phyloP scores from a whole-genome alignment of 2,329 filamentous ascomycete species.

The Uncinocarpus reesii region DNA sequence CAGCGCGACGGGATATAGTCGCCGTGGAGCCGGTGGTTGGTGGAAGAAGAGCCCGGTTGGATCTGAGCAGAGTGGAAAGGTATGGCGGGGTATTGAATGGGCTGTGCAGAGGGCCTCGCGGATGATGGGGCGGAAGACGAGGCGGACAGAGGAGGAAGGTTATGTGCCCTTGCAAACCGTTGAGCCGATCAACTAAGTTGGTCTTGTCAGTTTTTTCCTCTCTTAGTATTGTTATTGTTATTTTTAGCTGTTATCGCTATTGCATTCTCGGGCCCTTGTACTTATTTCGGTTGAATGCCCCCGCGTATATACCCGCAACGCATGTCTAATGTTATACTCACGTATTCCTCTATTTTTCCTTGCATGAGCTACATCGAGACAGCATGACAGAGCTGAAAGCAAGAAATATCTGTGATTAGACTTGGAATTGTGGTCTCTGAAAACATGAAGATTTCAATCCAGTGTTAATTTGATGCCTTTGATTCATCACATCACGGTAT shows the following conservation, averaged over 20 bases:
- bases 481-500: too few relatives aligned
- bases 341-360: background rate
- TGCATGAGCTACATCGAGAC: too few relatives aligned
- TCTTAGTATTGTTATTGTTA: background rate
- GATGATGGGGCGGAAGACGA: constrained; percentile 16
- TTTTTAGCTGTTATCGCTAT: background rate
- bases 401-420: too few relatives aligned
- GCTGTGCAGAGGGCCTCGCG: constrained; percentile 20
- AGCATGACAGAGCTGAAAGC: too few relatives aligned
- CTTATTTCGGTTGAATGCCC: background rate
- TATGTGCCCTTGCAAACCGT: constrained; percentile 40
- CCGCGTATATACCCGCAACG: constrained; percentile 4
- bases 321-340: background rate
- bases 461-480: too few relatives aligned
- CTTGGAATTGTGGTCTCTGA: too few relatives aligned
- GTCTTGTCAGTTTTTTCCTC: background rate
- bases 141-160: constrained; percentile 27
- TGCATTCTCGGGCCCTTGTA: background rate
- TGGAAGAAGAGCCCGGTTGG: constrained; percentile 24
- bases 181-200: constrained; percentile 27
- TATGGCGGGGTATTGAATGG: constrained; percentile 15
- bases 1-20: constrained; percentile 14
- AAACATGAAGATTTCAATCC: too few relatives aligned
- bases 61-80: background rate
- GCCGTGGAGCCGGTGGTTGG: constrained; percentile 22